A percentile compares a stretch with the other conserved stretches of the same genome.
Evolutionary conservation across 2,329 filamentous ascomycete genomes (phyloP).

Genomic region (Aureobasidium pullulans): DNA sequence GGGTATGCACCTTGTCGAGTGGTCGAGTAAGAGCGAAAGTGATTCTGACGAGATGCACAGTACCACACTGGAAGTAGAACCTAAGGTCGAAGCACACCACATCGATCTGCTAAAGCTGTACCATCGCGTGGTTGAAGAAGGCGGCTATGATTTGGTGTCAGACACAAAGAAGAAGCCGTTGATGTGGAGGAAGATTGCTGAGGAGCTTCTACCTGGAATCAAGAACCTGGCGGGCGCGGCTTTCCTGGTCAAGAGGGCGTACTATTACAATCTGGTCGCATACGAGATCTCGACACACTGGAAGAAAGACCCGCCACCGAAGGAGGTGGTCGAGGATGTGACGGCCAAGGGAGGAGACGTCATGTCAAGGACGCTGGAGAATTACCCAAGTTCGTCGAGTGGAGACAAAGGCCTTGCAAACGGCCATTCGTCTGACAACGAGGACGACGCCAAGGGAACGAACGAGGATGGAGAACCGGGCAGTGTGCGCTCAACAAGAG

Average conservation of each 20-base stretch:
- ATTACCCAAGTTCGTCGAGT: conserved; percentile 51
- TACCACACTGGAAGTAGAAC: conserved; percentile 70
- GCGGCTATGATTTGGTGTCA: conserved; percentile 75
- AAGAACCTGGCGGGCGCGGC: conserved; percentile 74
- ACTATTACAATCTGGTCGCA: conserved; percentile 82
- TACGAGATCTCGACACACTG: conserved; percentile 77
- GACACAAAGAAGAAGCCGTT: conserved; percentile 66
- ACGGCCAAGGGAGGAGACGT: conserved; percentile 75
- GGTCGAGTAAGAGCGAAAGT: not conserved
- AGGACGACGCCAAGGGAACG: conserved; percentile 41
- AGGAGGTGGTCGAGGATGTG: conserved; percentile 74
- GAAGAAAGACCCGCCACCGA: conserved; percentile 73
- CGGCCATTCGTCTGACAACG: conserved; percentile 49
- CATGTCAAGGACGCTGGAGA: conserved; percentile 71
- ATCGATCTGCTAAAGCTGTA: conserved; percentile 74
- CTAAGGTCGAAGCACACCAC: conserved; percentile 68
- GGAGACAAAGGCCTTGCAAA: conserved; percentile 41
- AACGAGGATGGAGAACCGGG: conserved; percentile 44
- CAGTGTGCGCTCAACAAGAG: conserved; percentile 27
- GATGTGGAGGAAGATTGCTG: conserved; percentile 73
- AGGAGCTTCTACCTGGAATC: conserved; percentile 66
- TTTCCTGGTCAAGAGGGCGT: conserved; percentile 78
- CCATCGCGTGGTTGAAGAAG: conserved; percentile 65
- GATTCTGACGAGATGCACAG: conserved; percentile 27
- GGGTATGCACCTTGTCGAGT: conserved; percentile 44